Base-by-base conservation (phyloP, 768 basidiomycete genomes). In the Auricularia cornea region DNA sequence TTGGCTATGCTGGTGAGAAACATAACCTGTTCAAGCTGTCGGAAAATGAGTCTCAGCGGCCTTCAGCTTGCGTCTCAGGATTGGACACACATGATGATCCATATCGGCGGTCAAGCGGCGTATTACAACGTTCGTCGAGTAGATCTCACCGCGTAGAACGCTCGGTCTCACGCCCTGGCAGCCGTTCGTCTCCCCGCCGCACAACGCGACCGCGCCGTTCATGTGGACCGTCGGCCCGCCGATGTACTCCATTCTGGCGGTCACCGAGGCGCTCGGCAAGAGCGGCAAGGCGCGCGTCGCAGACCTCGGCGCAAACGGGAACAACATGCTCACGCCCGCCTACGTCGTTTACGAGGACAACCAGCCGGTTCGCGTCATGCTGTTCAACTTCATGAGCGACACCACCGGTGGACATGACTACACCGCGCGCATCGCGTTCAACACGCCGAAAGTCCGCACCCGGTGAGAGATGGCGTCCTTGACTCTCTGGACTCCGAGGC, bases 261-360 rank as follows among this genome's bases (percentile, higher is more conserved):
- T 88, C 41, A 82, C 90, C 1, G 91, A 93, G 72, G 78, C 81
- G 2, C 77, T 92, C 32, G 90, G 89, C n/a, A 76, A 79, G 54
- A 81, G 82, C 51, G 85, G 86, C 72, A 75, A 72, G 1, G 83
- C 88, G 1, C 88, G 83, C 64, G 79, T 93, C 30, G 73, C 89
- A 33, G 91, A 93, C 72, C 77, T 90, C 40, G 71, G 71, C n/a
- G 78, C 80, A 57, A 84, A 82, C 67, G 69, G 68, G 52, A 79
- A 73, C n/a, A 82, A 76, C 67, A 75, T 78, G 16, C 82, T 75
- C 66, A 88, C 86, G 3, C 87, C 90, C 63, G 78, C 32, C 70
- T 88, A 91, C 70, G 88, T 82, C 6, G 81, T 93, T 60, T 92
- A 92, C 70, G 89, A 93, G 71, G 80, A 87, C 63, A 84, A 83